Conservation (phyloP, 768 basidiomycete species). For the Clavaria fumosa region DNA sequence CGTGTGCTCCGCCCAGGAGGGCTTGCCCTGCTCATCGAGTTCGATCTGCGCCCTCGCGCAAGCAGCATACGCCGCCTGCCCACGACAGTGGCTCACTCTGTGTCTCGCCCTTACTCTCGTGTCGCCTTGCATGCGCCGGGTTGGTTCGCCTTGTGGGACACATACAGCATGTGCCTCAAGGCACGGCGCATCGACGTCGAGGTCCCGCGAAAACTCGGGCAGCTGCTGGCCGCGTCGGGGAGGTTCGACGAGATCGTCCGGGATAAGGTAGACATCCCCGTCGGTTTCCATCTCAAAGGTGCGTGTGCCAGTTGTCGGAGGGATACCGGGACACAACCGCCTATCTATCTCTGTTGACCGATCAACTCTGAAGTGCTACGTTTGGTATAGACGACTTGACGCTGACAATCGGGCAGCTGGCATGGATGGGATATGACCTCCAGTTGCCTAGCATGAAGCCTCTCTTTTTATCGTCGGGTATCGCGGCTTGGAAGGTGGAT, state of each 20-base stretch:
- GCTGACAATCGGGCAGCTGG: conserved; percentile 51
- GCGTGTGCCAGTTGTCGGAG: conserved; percentile 8
- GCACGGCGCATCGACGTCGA: conserved; percentile 38
- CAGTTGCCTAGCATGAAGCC: conserved; percentile 49
- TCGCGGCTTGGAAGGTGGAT: conserved; percentile 38
- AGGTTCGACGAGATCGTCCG: conserved; percentile 42
- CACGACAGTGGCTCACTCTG: too few relatives aligned
- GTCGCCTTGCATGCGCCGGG: conserved; percentile 26
- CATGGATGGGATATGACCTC: conserved; percentile 60
- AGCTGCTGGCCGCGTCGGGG: conserved; percentile 31
- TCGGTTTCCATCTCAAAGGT: conserved; percentile 60
- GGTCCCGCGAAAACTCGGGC: conserved; percentile 39
- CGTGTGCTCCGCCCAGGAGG: conserved; percentile 60
- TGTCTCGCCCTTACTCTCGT: conserved; percentile 21
- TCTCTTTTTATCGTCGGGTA: conserved; percentile 36
- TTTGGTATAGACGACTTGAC: conserved; percentile 32
- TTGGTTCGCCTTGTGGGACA: conserved; percentile 52
- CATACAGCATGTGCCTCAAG: conserved; percentile 39
- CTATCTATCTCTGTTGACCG: background rate
- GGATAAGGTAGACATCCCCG: conserved; percentile 45
- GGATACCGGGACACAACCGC: background rate
- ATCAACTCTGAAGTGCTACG: too few relatives aligned
- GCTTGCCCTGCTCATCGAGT: conserved; percentile 50
- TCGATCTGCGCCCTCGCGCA: conserved; percentile 35
- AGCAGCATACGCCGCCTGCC: conserved; percentile 30